phyloP scores from a whole-genome alignment of 345 rosid genomes.

The Salix suchowensis region DNA sequence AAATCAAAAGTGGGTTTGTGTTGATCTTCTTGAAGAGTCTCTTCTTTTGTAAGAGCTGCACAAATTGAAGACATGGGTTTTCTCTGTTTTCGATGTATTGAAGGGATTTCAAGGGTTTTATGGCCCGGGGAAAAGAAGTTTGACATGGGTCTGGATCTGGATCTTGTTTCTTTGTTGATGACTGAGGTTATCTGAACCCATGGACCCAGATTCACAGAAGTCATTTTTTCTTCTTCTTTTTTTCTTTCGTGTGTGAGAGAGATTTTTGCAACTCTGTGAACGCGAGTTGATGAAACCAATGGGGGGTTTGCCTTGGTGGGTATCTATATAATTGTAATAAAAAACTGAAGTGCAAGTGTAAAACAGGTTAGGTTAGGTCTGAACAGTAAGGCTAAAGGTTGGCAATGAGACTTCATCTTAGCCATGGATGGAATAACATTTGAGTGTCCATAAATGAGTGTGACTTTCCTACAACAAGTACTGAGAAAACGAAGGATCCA shows the following conservation, averaged over 20 bases:
- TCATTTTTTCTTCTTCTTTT: no score
- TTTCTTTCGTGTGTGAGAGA: neutral
- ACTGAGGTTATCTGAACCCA: slow-evolving; percentile 32
- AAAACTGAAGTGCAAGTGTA: neutral
- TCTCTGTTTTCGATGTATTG: neutral
- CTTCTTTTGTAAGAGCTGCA: slow-evolving; percentile 47
- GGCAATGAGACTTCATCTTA: neutral
- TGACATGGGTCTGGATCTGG: slow-evolving; percentile 15
- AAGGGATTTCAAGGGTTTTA: slow-evolving; percentile 1
- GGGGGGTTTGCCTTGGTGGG: no score
- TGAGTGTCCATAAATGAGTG: neutral
- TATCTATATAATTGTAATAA: neutral
- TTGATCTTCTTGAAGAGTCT: slow-evolving; percentile 32
- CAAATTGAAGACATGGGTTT: slow-evolving; percentile 16
- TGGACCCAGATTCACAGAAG: slow-evolving; percentile 43
- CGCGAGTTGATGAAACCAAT: no score
- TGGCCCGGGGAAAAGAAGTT: neutral
- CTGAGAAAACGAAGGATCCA: neutral
- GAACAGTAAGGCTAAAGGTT: neutral
- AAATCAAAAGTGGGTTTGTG: slow-evolving; percentile 54
- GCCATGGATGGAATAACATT: neutral
- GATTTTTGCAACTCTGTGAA: no score
- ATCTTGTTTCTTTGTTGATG: slow-evolving; percentile 27
- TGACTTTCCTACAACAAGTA: neutral
- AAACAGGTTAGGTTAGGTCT: neutral